A percentile compares a stretch with the other conserved stretches of the same genome.
These are phyloP conservation scores for Ogataea haglerorum DNA, from an alignment of 805 yeast species.

Conservation along the genomic window DNA sequence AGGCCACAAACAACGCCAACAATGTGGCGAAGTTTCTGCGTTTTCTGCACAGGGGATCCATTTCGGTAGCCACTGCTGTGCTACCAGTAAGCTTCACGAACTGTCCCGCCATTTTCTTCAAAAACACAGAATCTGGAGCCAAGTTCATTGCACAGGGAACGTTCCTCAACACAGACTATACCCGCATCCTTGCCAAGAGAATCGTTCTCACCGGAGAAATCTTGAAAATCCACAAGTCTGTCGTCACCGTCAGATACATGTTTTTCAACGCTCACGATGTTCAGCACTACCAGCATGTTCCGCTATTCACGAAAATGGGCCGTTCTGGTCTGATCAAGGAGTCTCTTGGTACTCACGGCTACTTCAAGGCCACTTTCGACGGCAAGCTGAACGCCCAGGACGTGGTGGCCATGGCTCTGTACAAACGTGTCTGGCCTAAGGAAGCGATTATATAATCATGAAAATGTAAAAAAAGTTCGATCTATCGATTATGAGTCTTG, in stretches of 20 bases:
- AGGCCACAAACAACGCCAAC: constrained; percentile 70
- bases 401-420: constrained; percentile 87
- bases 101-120: constrained; percentile 83
- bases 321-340: constrained; percentile 94
- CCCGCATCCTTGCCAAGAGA: constrained; percentile 83
- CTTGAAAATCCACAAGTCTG: constrained; percentile 87
- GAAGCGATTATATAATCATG: constrained; percentile 11
- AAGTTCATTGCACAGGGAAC: constrained; percentile 88
- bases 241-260: constrained; percentile 94
- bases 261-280: constrained; percentile 91
- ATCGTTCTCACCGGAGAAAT: constrained; percentile 91
- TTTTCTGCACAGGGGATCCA: constrained; percentile 73
- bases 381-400: constrained; percentile 89
- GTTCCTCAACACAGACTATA: constrained; percentile 79
- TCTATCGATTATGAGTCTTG: constrained; percentile 1
- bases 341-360: constrained; percentile 96
- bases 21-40: constrained; percentile 85
- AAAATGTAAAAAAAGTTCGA: constrained; percentile 6
- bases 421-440: constrained; percentile 91
- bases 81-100: constrained; percentile 84
- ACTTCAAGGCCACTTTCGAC: constrained; percentile 93
- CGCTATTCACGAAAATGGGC: constrained; percentile 88
- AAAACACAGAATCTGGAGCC: constrained; percentile 46
- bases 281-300: constrained; percentile 84
- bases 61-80: constrained; percentile 78